phyloP scores from a whole-genome alignment of 2,329 filamentous ascomycete genomes.

The Colletotrichum trifolii region DNA sequence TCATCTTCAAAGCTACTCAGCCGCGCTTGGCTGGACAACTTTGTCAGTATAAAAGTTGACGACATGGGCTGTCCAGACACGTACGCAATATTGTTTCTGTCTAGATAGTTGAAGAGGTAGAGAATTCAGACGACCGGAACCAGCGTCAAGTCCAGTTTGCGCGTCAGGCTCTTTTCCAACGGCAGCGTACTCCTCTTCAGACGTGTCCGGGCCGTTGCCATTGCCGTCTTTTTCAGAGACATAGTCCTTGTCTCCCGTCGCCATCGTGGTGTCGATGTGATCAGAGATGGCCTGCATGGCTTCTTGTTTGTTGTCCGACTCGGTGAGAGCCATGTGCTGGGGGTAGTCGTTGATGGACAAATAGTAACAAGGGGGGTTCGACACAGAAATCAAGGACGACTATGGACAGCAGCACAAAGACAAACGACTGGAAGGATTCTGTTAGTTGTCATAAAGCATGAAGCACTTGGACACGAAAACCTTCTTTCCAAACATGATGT shows the following conservation, averaged over 20 bases:
- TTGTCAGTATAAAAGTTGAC: background rate
- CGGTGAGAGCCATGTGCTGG: background rate
- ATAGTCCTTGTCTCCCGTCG: background rate
- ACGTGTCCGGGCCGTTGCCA: background rate
- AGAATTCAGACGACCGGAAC: conserved; percentile 30
- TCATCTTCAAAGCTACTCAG: conserved; percentile 21
- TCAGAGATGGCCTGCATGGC: conserved; percentile 16
- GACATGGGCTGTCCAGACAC: background rate
- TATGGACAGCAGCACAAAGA: no score
- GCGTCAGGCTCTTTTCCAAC: conserved; percentile 27
- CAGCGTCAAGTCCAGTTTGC: conserved; percentile 40
- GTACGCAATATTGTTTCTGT: conserved; percentile 33
- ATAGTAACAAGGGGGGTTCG: no score
- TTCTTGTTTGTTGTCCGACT: background rate
- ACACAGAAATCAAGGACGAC: no score
- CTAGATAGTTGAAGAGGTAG: conserved; percentile 26
- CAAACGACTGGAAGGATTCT: no score
- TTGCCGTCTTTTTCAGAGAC: background rate
- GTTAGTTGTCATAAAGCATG: no score
- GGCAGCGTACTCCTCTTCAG: conserved; percentile 6
- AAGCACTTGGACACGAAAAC: no score
- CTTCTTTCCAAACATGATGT: fast-evolving
- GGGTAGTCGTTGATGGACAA: background rate
- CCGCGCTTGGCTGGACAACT: conserved; percentile 13
- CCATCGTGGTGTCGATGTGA: conserved; percentile 1